Conservation (phyloP, 352 stramenopile species). For the Pythium diclinum region DNA sequence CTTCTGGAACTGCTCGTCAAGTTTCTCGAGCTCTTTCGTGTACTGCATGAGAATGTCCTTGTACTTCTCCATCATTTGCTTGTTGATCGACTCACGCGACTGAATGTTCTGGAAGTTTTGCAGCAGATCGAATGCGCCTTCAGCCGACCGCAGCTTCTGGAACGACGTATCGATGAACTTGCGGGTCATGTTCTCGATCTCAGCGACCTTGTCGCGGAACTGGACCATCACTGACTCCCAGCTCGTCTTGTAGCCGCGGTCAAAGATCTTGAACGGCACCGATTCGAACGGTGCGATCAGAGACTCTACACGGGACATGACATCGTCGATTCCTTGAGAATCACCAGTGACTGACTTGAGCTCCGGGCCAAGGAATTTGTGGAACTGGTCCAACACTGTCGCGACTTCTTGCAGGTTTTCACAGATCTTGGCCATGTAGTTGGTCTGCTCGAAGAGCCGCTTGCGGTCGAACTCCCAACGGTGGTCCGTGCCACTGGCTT, state of each 20-base stretch:
- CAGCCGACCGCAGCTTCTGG: slow-evolving; percentile 92
- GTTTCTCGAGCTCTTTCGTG: slow-evolving; percentile 92
- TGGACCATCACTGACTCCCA: slow-evolving; percentile 94
- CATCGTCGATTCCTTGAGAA: slow-evolving; percentile 92
- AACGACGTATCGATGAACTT: slow-evolving; percentile 96
- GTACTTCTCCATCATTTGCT: slow-evolving; percentile 96
- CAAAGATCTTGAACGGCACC: slow-evolving; percentile 93
- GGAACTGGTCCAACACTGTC: slow-evolving; percentile 92
- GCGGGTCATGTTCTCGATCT: slow-evolving; percentile 94
- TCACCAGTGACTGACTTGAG: slow-evolving; percentile 95
- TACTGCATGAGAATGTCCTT: slow-evolving; percentile 97
- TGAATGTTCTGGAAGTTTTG: slow-evolving; percentile 97
- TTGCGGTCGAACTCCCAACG: slow-evolving; percentile 96
- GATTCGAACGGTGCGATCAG: slow-evolving; percentile 87
- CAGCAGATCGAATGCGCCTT: slow-evolving; percentile 95
- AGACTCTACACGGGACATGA: slow-evolving; percentile 85
- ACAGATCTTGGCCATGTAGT: slow-evolving; percentile 96
- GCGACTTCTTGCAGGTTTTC: slow-evolving; percentile 93
- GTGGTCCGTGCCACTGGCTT: slow-evolving; percentile 92
- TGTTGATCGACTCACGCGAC: slow-evolving; percentile 94
- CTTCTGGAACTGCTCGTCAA: slow-evolving; percentile 88
- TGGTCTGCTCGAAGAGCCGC: slow-evolving; percentile 93
- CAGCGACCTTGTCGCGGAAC: slow-evolving; percentile 91
- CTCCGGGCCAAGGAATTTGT: slow-evolving; percentile 94
- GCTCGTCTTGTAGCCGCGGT: slow-evolving; percentile 92